Percentiles rank a stretch among this genome's conserved stretches.
Evolutionary conservation across 371 early-diverging fungal genomes (phyloP).

Genomic region (Mortierella sp.): DNA sequence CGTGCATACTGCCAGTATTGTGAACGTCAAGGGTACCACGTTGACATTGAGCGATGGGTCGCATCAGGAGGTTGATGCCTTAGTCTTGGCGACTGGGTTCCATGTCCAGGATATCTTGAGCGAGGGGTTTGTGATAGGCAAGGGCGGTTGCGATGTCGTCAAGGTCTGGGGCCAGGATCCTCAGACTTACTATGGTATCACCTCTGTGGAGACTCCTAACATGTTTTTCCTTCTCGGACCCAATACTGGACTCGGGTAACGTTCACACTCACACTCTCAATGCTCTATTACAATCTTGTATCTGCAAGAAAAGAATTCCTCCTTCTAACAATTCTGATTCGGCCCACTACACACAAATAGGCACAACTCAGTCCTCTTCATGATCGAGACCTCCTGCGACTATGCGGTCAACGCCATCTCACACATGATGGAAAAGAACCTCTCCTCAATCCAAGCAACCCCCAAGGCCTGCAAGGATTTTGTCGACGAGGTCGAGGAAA

Average conservation of each 20-base stretch:
- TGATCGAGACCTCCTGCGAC: conserved; percentile 50
- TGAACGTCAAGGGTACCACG: conserved; percentile 58
- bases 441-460: conserved; percentile 39
- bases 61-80: conserved; percentile 62
- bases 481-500: conserved; percentile 34
- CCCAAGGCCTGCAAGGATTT: conserved; percentile 34
- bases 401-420: conserved; percentile 43
- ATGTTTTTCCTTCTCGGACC: conserved; percentile 56
- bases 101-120: conserved; percentile 55
- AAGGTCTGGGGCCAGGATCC: conserved; percentile 31
- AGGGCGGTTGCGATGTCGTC: conserved; percentile 25
- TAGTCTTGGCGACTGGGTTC: conserved; percentile 77
- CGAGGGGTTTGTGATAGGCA: conserved; percentile 44
- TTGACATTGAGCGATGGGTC: conserved; percentile 60
- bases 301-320: not conserved
- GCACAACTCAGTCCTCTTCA: conserved; percentile 53
- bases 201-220: conserved; percentile 58
- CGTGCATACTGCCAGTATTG: conserved; percentile 60
- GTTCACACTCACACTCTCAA: not conserved
- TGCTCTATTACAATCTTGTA: no score
- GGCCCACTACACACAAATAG: not conserved
- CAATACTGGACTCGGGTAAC: conserved; percentile 43
- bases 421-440: conserved; percentile 45
- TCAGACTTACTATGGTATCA: conserved; percentile 50
- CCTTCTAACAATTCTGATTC: not conserved